Evolutionary conservation across 179 eudicot genomes (phyloP), one percentile per base, ranked within the genome.

Genomic region (Sideroxylon spinosum): DNA sequence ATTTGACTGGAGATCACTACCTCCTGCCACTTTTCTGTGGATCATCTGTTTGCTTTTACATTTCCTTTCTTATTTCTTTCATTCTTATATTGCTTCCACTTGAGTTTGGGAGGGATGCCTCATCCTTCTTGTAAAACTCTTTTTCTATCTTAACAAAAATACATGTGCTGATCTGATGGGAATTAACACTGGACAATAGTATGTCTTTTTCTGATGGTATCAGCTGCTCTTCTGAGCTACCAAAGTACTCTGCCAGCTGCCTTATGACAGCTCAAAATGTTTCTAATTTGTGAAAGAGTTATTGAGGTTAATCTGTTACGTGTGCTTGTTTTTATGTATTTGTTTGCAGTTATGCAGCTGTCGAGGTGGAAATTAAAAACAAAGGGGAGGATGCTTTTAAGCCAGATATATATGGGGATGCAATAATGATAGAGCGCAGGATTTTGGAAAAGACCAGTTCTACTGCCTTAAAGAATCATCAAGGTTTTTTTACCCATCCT

Each of bases 361-460:
- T 96, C 66, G 81, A 80, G 48, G 92, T 96, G 81, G 92, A 92
- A 81, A 79, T 96, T 6, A 94, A 89, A 86, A 96, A 96, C 78
- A 88, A 87, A 85, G 99, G 99, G 65, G 93, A 87, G 23, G 99
- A 96, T 81, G 97, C 99, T 44, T 96, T 90, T 78, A 94, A 91
- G 87, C 90, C 79, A 46, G 98, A 96, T 59, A 60, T 78, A 67
- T 96, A 91, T 84, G 98, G 99, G n/a, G 92, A 87, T 81, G 76
- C 81, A 73, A 90, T 96, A 78, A 84, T 85, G 73, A 83, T 96
- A 68, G 99, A 96, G 81, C 91, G 99, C 25, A 86, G 93, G 84
- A 91, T 96, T 73, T 80, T 94, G 2, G 95, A 92, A 73, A 83
- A 93, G 67, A 55, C 94, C 9, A 81, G 89, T 79, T 48, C 96